Base-by-base conservation (phyloP, 441 rosid species). In the Brassica hybrid region DNA sequence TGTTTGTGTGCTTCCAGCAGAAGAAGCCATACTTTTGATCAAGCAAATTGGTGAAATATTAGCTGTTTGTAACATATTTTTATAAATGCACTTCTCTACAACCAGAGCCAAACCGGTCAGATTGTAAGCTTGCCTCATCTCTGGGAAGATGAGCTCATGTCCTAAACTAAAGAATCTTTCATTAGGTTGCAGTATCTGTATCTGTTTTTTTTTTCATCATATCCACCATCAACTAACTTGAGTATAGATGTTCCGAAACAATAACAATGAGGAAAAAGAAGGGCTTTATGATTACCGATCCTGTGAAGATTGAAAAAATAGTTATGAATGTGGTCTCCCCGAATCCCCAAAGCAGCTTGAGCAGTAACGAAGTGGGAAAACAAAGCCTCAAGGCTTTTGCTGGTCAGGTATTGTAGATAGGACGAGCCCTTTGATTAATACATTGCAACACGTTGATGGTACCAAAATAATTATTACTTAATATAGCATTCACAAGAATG, bases 91-190 rank as follows among this genome's bases (percentile, higher is more conserved):
- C n/a, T n/a, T 79, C 89, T 91, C 34, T 86, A 86, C 19, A 82
- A 86, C 69, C 84, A 91, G 85, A 95, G 92, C 43, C 86, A 87
- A 75, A 83, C 74, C 7, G 89, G 87, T 81, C 81, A 83, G 85
- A 87, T 94, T 76, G 90, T 89, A 56, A 94, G 89, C 68, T 97
- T 92, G 89, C 91, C 97, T 81, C 92, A 97, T 56, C 94, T 91
- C 52, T 92, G 97, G 98, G 97, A 92, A 76, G 98, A 94, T 94
- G 97, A 7, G 63, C 92, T 74, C 97, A 90, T 93, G 97, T 94
- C 71, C 36, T 45, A 74, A 68, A 34, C 58, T 73, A 10, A 68
- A 70, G 43, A 5, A 23, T 43, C 66, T 70, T 80, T 79, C 64
- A 74, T n/a, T 72, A 58, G 5, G 54, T 77, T n/a, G n/a, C 17